Conservation (phyloP, 352 stramenopile species). For the Phytophthora sp. region DNA sequence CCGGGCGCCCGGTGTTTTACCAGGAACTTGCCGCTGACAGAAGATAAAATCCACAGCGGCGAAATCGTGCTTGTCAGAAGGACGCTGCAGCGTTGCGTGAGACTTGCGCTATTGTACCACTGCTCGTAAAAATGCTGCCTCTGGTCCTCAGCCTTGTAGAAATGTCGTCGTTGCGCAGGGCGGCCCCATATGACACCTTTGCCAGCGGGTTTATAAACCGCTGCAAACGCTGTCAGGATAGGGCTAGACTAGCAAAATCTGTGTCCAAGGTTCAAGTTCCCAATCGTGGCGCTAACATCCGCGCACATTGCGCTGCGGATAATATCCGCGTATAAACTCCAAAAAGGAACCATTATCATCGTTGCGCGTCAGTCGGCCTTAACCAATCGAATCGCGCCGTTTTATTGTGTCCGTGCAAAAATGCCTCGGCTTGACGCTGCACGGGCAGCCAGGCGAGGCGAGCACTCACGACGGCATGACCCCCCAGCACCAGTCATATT, state of each 20-base stretch:
- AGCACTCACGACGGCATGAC: conserved; percentile 11
- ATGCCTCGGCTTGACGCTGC: too few relatives aligned
- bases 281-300: conserved; percentile 34
- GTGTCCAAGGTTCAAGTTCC: conserved; percentile 27
- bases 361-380: conserved; percentile 6
- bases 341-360: conserved; percentile 20
- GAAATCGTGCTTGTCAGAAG: too few relatives aligned
- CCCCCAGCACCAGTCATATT: conserved; percentile 8
- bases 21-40: too few relatives aligned
- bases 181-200: not conserved
- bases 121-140: conserved; percentile 18
- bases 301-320: conserved; percentile 16
- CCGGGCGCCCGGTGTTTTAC: too few relatives aligned
- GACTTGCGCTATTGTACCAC: not conserved
- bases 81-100: not conserved
- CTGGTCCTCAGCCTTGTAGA: not conserved
- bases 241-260: conserved; percentile 21
- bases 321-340: not conserved
- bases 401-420: conserved; percentile 6
- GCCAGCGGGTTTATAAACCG: not conserved
- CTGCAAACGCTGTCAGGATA: conserved; percentile 14
- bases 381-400: conserved; percentile 19
- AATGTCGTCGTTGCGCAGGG: not conserved
- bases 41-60: too few relatives aligned
- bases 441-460: conserved; percentile 6